Evolutionary conservation across 371 early-diverging fungal species (phyloP).

Genomic region (Blakeslea trispora): DNA sequence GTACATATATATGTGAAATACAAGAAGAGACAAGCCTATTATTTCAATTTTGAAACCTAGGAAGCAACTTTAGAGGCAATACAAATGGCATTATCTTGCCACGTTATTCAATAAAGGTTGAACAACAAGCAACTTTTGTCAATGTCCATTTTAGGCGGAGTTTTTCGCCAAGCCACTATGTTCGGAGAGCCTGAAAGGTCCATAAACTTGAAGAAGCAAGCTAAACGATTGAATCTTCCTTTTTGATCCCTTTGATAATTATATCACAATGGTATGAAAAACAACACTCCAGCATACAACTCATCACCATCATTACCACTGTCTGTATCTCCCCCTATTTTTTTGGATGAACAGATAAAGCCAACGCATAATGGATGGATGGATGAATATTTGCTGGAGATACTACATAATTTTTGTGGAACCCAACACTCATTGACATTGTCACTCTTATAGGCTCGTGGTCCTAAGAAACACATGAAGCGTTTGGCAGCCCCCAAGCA

Average conservation of each 20-base stretch:
- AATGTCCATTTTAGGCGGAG: no score
- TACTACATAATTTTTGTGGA: no score
- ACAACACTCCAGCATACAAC: not conserved
- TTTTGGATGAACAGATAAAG: conserved; percentile 15
- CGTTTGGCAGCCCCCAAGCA: conserved; percentile 99
- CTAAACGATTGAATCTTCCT: conserved; percentile 20
- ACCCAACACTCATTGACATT: no score
- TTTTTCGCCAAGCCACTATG: not conserved
- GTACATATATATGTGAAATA: no score
- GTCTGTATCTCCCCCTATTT: not conserved
- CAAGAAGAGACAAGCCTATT: no score
- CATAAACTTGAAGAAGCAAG: not conserved
- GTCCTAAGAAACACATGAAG: conserved; percentile 99
- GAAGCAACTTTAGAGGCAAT: no score
- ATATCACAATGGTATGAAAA: conserved; percentile 35
- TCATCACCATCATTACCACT: not conserved
- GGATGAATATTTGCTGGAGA: no score
- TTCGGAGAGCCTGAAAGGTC: not conserved
- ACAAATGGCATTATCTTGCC: no score
- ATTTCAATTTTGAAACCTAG: no score
- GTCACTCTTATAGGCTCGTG: conserved; percentile 98
- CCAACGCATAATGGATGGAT: conserved; percentile 17
- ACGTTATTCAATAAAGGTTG: no score
- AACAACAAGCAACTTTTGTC: no score
- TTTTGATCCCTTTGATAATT: conserved; percentile 34